These are phyloP conservation scores for Solanum dulcamara DNA, from an alignment of 257 asterid genomes.

Conservation along the genomic window DNA sequence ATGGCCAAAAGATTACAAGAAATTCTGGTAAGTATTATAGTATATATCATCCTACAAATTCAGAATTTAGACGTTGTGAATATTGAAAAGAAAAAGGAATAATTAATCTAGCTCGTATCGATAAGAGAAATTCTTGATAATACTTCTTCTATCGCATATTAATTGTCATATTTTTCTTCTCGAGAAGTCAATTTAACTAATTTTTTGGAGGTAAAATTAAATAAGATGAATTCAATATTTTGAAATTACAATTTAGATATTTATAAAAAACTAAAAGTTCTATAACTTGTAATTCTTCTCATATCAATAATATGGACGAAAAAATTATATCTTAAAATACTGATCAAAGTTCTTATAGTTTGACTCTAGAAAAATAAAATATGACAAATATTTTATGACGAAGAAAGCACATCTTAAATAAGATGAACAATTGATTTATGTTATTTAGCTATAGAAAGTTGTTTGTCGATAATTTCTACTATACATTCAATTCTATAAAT, in stretches of 20 bases:
- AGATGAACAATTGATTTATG: not conserved
- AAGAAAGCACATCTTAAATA: not conserved
- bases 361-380: too few species aligned
- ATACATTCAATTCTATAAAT: too few species aligned
- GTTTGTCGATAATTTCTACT: not conserved
- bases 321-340: too few species aligned
- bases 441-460: not conserved
- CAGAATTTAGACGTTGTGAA: not conserved
- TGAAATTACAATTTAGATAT: not conserved
- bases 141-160: not conserved
- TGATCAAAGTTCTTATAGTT: too few species aligned
- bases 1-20: conserved; percentile 56
- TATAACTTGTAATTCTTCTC: not conserved
- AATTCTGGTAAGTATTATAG: conserved; percentile 48
- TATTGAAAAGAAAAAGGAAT: not conserved
- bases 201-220: not conserved
- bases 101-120: not conserved
- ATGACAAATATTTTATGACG: not conserved
- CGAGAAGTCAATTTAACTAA: not conserved
- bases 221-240: not conserved
- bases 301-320: too few species aligned
- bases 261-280: not conserved
- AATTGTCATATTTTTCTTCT: not conserved
- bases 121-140: not conserved
- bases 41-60: not conserved